Evolutionary conservation across 2,329 filamentous ascomycete genomes (phyloP).

Genomic region (Colletotrichum echinochloae): DNA sequence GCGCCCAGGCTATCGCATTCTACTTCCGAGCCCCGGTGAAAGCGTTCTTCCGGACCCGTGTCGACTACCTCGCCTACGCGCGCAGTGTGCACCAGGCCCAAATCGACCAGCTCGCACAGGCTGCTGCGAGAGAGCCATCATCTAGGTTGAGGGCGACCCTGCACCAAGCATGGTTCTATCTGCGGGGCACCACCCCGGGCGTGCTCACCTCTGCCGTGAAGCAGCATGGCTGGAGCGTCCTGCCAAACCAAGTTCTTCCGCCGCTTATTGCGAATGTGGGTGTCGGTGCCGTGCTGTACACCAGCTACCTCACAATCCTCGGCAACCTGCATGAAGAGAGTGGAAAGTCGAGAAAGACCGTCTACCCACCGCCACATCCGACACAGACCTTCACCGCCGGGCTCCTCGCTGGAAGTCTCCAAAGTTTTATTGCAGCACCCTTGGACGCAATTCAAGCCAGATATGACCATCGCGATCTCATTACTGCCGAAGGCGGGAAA

Average conservation of each 20-base stretch:
- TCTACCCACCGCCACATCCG: conserved; percentile 76
- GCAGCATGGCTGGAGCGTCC: conserved; percentile 78
- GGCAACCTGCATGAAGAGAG: conserved; percentile 75
- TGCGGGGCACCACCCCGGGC: conserved; percentile 76
- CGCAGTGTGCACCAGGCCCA: conserved; percentile 64
- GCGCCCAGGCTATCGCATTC: conserved; percentile 85
- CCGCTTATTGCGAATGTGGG: conserved; percentile 80
- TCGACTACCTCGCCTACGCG: conserved; percentile 80
- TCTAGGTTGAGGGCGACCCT: conserved; percentile 50
- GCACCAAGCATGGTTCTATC: conserved; percentile 59
- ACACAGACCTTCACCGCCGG: conserved; percentile 76
- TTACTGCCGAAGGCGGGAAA: conserved; percentile 55
- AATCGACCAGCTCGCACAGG: conserved; percentile 51
- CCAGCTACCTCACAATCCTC: conserved; percentile 78
- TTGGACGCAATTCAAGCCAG: conserved; percentile 81
- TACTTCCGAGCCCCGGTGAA: conserved; percentile 94
- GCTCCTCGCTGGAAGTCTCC: conserved; percentile 74
- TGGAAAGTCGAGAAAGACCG: conserved; percentile 65
- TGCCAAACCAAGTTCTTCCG: conserved; percentile 82
- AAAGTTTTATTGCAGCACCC: conserved; percentile 79
- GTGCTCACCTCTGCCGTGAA: conserved; percentile 75
- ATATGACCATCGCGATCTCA: conserved; percentile 70
- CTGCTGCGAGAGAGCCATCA: conserved; percentile 50
- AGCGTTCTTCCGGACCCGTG: conserved; percentile 89
- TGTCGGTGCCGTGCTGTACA: conserved; percentile 81